Percentiles rank a stretch among this genome's conserved stretches.
phyloP scores from a whole-genome alignment of 2,329 filamentous ascomycete genomes.

The Colletotrichum salicis region DNA sequence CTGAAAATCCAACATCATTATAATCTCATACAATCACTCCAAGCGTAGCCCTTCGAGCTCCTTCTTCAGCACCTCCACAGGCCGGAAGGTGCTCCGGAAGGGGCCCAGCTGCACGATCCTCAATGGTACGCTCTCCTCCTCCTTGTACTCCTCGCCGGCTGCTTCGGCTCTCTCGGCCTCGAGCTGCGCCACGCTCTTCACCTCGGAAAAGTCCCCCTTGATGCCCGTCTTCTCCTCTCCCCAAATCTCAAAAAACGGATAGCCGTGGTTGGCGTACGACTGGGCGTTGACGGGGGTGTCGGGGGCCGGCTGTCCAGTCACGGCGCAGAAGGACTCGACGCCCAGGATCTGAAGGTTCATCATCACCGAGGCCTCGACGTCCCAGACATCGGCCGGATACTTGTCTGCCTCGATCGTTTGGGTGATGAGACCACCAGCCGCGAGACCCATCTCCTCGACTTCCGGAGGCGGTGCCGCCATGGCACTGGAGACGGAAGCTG shows the following conservation, averaged over 20 bases:
- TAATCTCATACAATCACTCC: not conserved
- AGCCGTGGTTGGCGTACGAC: conserved; percentile 45
- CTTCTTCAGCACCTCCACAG: conserved; percentile 26
- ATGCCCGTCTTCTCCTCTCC: conserved; percentile 35
- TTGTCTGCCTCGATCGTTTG: conserved; percentile 50
- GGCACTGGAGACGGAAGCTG: not conserved
- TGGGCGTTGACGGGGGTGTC: conserved; percentile 46
- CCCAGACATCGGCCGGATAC: conserved; percentile 42
- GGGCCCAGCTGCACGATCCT: conserved; percentile 16
- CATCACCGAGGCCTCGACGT: conserved; percentile 40
- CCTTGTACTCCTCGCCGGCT: conserved; percentile 13
- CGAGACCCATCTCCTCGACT: conserved; percentile 47
- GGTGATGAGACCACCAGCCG: conserved; percentile 52
- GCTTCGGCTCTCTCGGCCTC: conserved; percentile 29
- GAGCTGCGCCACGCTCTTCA: conserved; percentile 38
- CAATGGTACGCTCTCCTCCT: conserved; percentile 32
- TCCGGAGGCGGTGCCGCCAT: not conserved
- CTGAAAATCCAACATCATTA: not conserved
- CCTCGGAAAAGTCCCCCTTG: conserved; percentile 34
- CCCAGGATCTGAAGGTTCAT: conserved; percentile 55
- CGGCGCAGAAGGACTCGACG: conserved; percentile 43
- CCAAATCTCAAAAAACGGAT: conserved; percentile 50
- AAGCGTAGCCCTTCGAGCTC: conserved; percentile 8
- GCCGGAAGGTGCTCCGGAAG: conserved; percentile 35
- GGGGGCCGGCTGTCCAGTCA: conserved; percentile 49